Evolutionary conservation across 2,329 filamentous ascomycete species (phyloP).

Genomic region (Macrophomina tecta): DNA sequence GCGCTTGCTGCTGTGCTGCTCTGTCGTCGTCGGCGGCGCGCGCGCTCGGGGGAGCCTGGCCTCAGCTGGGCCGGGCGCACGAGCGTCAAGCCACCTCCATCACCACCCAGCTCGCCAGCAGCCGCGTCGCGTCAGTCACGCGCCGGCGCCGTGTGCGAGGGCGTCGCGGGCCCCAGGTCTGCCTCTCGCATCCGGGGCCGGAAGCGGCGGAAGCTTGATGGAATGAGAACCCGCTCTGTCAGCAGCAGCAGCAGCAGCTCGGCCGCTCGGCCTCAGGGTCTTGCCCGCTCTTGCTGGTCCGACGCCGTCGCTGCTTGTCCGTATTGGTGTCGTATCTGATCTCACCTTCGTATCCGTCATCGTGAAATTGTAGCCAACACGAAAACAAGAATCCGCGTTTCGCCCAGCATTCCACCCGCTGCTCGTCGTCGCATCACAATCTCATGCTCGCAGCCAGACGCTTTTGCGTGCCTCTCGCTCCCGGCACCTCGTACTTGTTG

Average conservation of each 20-base stretch:
- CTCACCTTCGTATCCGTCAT: background rate
- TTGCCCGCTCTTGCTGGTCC: slow-evolving; percentile 4
- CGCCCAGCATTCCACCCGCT: background rate
- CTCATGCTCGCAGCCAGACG: background rate
- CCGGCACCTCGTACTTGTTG: background rate
- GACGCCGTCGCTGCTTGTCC: slow-evolving; percentile 3
- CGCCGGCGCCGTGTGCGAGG: background rate
- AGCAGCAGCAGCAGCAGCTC: background rate
- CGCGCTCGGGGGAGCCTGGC: background rate
- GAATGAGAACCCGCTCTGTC: background rate
- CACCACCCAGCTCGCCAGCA: background rate
- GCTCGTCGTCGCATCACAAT: background rate
- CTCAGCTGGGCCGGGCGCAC: background rate
- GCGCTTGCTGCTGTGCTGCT: too few species aligned
- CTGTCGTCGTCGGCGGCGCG: too few species aligned
- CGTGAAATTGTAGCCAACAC: slow-evolving; percentile 1
- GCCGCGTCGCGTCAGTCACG: slow-evolving; percentile 9
- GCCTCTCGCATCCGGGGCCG: background rate
- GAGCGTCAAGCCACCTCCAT: background rate
- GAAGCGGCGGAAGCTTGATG: slow-evolving; percentile 14
- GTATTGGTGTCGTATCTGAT: slow-evolving; percentile 10
- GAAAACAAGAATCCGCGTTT: background rate
- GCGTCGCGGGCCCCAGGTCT: background rate
- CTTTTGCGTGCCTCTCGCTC: background rate
- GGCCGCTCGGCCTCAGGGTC: background rate